Base-by-base conservation (phyloP, 345 rosid genomes). In the Toxicodendron radicans region DNA sequence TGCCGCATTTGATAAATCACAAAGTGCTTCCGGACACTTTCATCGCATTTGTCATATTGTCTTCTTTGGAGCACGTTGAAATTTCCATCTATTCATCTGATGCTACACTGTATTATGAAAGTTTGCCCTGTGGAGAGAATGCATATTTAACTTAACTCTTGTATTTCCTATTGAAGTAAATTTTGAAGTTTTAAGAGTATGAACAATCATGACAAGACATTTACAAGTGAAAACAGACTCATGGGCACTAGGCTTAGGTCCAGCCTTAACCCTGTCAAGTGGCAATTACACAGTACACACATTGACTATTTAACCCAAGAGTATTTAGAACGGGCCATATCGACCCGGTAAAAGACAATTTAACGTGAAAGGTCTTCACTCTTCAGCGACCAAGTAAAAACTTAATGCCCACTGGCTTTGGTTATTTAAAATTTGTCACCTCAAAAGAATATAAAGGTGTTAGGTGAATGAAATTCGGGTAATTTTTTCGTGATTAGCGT, bases 391-490 rank as follows among this genome's bases (percentile, higher is more conserved):
- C 24, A 33, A 35, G 41, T n/a, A 56, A 56, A 64, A 12, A 20
- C 21, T 65, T 38, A 38, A 23, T 20, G 33, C n/a, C 6, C 56
- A 74, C 45, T 38, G 54, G 27, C n/a, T 16, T 1, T 11, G 48
- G 38, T 32, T 68, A 68, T 32, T 43, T 43, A 64, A 62, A 62
- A 68, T 30, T 32, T 32, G 70, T 35, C 32, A 24, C 76, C 66
- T 70, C 16, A 58, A 71, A 66, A 70, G 79, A 75, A 65, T 70
- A 75, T 7, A 74, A 79, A 58, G 76, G 21, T 45, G 18, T 27
- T 27, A 27, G 30, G 30, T 27, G 30, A 2, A 18, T 10, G 3
- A 63, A 35, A 75, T 65, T 58, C 52, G 41, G 63, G 10, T 18
- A 33, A 59, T 58, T 49, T 32, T 24, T 58, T 5, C 43, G 17